Evolutionary conservation across 768 basidiomycete species (phyloP), one percentile per base, ranked within the genome.

Genomic region (Rhizopogon vesiculosus): DNA sequence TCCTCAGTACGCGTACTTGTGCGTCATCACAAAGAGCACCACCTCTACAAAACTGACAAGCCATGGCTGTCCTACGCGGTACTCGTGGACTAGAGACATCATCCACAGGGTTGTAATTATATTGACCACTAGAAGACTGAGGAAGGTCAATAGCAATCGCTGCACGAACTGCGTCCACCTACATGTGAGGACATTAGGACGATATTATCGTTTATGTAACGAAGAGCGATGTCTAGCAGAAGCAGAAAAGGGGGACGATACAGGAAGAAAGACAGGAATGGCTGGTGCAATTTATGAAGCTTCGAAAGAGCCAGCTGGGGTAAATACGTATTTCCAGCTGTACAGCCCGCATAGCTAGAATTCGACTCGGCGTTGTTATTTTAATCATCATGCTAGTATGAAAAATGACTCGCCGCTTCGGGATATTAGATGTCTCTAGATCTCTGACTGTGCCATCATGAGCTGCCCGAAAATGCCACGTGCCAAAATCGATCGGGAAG

Each of bases 1-100:
- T 51, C 15, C 25, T 42, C 39, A 46, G 42, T 9, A 60, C 5
- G 35, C 19, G 48, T 22, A 10, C 9, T 35, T 6, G 35, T 38
- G 22, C 48, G 33, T 16, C 22, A 38, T 38, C 19, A 9, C 5
- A 19, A 22, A 58, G 8, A 44, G 45, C n/a, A 56, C 69, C 54
- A 84, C 87, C 83, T 68, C 87, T 74, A 66, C 87, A 89, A 63
- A 89, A 89, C 53, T 79, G 78, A 63, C 87, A 89, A 7, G 87
- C 87, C 84, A 89, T 87, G 0, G 83, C 78, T 0, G 81, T 85
- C 53, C 86, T 61, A 56, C 76, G 71, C 6, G 77, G 75, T 10
- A 66, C 63, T 59, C 69, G 59, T 31, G 59, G 69, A 1, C 18
- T 12, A 0, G 42, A 25, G 15, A 69, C 68, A n/a, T 69, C 66